Percentiles rank a stretch among this genome's conserved stretches.
Evolutionary conservation across 1,284 basidiomycete species (phyloP).

Genomic region (Athelia sp.): DNA sequence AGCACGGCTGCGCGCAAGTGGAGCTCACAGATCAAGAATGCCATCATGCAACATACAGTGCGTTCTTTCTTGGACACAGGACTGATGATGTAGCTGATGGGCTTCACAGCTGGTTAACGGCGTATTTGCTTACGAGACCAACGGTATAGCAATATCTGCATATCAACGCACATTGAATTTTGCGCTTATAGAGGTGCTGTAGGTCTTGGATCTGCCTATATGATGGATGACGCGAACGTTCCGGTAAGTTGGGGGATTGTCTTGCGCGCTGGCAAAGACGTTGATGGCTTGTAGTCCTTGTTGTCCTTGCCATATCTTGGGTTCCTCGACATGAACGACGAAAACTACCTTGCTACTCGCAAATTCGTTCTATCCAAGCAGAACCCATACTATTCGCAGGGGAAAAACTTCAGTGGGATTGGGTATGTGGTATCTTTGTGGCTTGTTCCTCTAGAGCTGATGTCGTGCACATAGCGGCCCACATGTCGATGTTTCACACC

Average conservation of each 20-base stretch:
- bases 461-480: slow-evolving; percentile 53
- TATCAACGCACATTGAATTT: background rate
- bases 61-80: slow-evolving; percentile 9
- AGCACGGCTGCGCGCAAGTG: slow-evolving; percentile 51
- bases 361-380: slow-evolving; percentile 52
- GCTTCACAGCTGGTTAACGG: slow-evolving; percentile 46
- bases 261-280: background rate
- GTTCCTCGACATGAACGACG: slow-evolving; percentile 56
- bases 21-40: slow-evolving; percentile 55
- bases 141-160: slow-evolving; percentile 41
- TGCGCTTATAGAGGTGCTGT: slow-evolving; percentile 1
- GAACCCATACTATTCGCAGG: slow-evolving; percentile 68
- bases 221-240: slow-evolving; percentile 82
- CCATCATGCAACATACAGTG: slow-evolving; percentile 63
- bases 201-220: slow-evolving; percentile 64
- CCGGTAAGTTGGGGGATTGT: slow-evolving; percentile 46
- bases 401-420: slow-evolving; percentile 60
- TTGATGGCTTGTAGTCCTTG: slow-evolving; percentile 47
- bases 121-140: slow-evolving; percentile 74
- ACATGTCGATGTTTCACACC: slow-evolving; percentile 67
- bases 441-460: background rate
- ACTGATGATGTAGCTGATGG: slow-evolving; percentile 5
- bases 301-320: slow-evolving; percentile 75
- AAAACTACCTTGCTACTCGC: slow-evolving; percentile 57
- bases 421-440: slow-evolving; percentile 39